Evolutionary conservation across 1,139 yeast species (phyloP).

Genomic region (Kodamaea sp.): DNA sequence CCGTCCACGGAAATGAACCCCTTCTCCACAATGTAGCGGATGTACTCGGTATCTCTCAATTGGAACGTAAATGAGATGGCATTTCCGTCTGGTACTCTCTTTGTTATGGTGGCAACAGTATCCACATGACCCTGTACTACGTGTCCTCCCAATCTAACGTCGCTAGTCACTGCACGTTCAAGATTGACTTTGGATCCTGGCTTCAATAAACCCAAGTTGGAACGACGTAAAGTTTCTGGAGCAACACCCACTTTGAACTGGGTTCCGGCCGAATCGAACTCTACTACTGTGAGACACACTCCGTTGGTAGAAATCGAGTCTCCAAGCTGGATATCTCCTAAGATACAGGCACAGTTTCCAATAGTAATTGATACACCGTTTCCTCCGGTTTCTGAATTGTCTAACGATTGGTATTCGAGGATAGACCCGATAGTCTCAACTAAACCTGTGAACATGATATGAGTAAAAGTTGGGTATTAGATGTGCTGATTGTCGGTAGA

Average conservation of each 20-base stretch:
- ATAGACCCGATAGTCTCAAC: constrained; percentile 82
- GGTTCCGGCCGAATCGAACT: constrained; percentile 51
- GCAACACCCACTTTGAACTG: constrained; percentile 87
- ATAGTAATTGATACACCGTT: constrained; percentile 76
- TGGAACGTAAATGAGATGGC: constrained; percentile 76
- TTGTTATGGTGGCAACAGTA: constrained; percentile 71
- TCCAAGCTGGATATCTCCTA: constrained; percentile 83
- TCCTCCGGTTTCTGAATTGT: constrained; percentile 65
- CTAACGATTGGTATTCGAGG: constrained; percentile 48
- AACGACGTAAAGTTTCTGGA: constrained; percentile 85
- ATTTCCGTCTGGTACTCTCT: constrained; percentile 65
- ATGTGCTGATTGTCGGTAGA: neutral
- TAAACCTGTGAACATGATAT: constrained; percentile 86
- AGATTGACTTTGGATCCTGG: constrained; percentile 71
- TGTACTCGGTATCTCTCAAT: constrained; percentile 63
- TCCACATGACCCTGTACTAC: constrained; percentile 98
- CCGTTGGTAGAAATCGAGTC: constrained; percentile 93
- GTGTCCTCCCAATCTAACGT: constrained; percentile 93
- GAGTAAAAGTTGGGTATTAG: neutral
- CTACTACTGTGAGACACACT: constrained; percentile 91
- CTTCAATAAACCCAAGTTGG: constrained; percentile 66
- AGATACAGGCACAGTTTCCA: constrained; percentile 59
- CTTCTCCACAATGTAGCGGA: constrained; percentile 84
- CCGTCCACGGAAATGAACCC: constrained; percentile 94
- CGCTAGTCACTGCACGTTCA: constrained; percentile 85